Conservation (phyloP, 2,329 filamentous ascomycete genomes). For the Fusarium proliferatum region DNA sequence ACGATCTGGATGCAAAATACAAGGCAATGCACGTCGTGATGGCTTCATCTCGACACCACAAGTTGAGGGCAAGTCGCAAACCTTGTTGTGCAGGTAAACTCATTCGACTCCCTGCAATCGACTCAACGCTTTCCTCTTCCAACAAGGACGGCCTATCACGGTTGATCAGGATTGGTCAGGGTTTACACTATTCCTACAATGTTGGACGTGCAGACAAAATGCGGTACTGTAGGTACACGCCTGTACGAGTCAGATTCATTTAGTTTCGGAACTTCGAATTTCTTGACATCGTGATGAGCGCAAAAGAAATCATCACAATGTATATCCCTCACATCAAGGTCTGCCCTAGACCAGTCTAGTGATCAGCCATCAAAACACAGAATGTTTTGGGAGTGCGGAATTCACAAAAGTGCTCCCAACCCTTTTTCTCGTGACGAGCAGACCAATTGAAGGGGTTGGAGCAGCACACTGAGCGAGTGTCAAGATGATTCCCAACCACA, state of each 20-base stretch:
- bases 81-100: conserved; percentile 3
- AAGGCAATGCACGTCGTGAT: conserved; percentile 29
- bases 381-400: conserved; percentile 24
- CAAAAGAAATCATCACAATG: conserved; percentile 15
- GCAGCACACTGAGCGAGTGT: conserved; percentile 24
- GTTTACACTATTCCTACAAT: conserved; percentile 13
- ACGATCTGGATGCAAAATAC: conserved; percentile 23
- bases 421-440: conserved; percentile 27
- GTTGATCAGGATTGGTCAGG: conserved; percentile 12
- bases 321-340: conserved; percentile 25
- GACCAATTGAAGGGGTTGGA: conserved; percentile 32
- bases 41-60: conserved; percentile 35
- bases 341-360: conserved; percentile 28
- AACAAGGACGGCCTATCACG: not conserved
- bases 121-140: not conserved
- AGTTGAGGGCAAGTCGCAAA: not conserved
- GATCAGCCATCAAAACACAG: conserved; percentile 36
- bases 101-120: not conserved
- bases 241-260: conserved; percentile 42
- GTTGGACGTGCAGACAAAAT: conserved; percentile 2
- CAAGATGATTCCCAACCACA: conserved; percentile 29
- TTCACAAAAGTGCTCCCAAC: conserved; percentile 35
- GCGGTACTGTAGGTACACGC: not conserved
- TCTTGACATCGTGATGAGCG: conserved; percentile 34
- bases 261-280: conserved; percentile 40